These are phyloP conservation scores for Fusarium pilosicola DNA, from an alignment of 2,329 filamentous ascomycete species.

Conservation along the genomic window DNA sequence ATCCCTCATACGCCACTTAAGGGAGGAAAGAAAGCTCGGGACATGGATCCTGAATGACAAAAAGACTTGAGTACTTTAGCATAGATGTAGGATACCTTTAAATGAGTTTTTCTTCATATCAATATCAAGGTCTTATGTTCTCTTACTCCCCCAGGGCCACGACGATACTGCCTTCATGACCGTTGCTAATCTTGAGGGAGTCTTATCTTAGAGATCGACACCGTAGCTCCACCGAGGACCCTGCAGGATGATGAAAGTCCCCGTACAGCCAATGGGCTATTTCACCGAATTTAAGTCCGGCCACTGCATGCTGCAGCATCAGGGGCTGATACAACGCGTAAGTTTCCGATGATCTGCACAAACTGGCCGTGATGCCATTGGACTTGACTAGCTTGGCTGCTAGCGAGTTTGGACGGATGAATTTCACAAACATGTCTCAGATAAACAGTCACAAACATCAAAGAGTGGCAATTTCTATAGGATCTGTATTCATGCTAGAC, in stretches of 20 bases:
- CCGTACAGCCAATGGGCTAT: not conserved
- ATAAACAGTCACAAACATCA: not conserved
- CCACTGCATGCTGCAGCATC: not conserved
- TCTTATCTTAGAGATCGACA: not conserved
- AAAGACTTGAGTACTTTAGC: too few species aligned
- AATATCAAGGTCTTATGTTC: too few species aligned
- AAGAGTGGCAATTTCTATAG: not conserved
- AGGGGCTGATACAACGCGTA: not conserved
- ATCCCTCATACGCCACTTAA: not conserved
- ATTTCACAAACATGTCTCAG: too few species aligned
- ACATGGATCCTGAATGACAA: too few species aligned
- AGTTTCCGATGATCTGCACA: not conserved
- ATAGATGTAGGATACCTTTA: too few species aligned
- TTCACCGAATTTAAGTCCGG: not conserved
- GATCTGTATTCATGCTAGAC: not conserved
- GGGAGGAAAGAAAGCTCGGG: too few species aligned
- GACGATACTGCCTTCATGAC: not conserved
- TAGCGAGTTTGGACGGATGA: too few species aligned
- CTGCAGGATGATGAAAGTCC: not conserved
- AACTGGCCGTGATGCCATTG: accelerated
- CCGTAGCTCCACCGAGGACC: not conserved
- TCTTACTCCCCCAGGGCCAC: too few species aligned
- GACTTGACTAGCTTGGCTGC: too few species aligned
- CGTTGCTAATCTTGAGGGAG: not conserved
- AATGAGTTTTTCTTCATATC: accelerated